These are phyloP conservation scores for Petasospora rhodanensis DNA, from an alignment of 1,139 yeast species.

Conservation along the genomic window DNA sequence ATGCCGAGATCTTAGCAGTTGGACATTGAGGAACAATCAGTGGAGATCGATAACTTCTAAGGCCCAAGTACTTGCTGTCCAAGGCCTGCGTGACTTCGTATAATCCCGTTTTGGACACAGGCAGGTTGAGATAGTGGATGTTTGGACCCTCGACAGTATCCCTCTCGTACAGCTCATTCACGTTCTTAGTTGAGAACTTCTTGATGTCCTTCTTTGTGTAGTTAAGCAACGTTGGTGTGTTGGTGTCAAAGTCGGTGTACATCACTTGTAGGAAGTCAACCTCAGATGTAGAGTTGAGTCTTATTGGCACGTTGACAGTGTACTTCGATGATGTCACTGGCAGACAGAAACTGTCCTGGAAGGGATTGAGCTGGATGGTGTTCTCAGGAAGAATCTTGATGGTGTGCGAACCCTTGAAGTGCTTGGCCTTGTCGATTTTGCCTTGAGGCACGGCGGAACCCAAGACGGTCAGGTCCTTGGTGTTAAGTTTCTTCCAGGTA, in stretches of 20 bases:
- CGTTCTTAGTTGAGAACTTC: constrained; percentile 39
- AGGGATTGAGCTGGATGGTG: constrained; percentile 79
- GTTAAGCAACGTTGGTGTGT: constrained; percentile 43
- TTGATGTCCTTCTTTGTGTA: constrained; percentile 55
- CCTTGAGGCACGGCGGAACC: constrained; percentile 44
- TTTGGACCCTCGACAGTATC: constrained; percentile 31
- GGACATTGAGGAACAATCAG: constrained; percentile 78
- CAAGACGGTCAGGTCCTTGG: constrained; percentile 62
- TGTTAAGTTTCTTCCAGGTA: constrained; percentile 44
- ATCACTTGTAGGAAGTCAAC: constrained; percentile 66
- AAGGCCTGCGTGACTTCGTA: constrained; percentile 63
- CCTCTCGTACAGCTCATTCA: constrained; percentile 29
- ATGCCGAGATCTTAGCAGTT: constrained; percentile 26
- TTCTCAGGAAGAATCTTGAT: constrained; percentile 90
- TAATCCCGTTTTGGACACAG: constrained; percentile 65
- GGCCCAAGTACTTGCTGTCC: constrained; percentile 59
- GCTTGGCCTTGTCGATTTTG: constrained; percentile 57
- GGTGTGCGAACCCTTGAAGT: constrained; percentile 80
- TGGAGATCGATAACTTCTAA: constrained; percentile 61
- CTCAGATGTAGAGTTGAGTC: constrained; percentile 75
- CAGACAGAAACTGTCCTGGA: constrained; percentile 60
- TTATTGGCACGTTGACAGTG: constrained; percentile 57
- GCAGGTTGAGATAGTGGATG: constrained; percentile 46
- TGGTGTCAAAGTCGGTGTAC: constrained; percentile 54
- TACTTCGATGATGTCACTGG: constrained; percentile 34